These are phyloP conservation scores for Neodidymelliopsis sp. DNA, from an alignment of 2,329 filamentous ascomycete genomes.

Conservation along the genomic window DNA sequence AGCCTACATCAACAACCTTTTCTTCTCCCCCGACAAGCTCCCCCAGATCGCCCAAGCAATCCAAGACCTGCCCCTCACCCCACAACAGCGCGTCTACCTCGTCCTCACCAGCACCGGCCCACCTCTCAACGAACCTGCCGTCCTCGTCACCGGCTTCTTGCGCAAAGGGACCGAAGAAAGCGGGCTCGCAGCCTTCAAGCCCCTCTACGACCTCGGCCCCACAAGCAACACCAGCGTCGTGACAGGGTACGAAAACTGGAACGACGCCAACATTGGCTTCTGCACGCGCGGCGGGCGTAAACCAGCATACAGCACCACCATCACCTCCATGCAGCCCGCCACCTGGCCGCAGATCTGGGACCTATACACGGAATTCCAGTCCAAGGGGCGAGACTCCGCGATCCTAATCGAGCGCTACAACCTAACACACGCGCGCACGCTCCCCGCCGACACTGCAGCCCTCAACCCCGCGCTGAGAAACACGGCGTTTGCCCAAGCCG, in stretches of 20 bases:
- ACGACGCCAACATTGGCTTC: constrained; percentile 49
- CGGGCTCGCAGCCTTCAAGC: constrained; percentile 45
- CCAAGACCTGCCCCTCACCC: constrained; percentile 46
- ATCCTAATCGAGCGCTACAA: constrained; percentile 51
- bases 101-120: constrained; percentile 40
- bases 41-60: constrained; percentile 47
- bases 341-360: constrained; percentile 53
- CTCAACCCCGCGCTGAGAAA: constrained; percentile 41
- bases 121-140: constrained; percentile 27
- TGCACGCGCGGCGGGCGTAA: constrained; percentile 51
- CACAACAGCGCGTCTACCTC: constrained; percentile 48
- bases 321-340: constrained; percentile 45
- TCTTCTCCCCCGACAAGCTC: constrained; percentile 38
- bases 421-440: constrained; percentile 37
- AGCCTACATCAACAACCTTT: constrained; percentile 36
- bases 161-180: constrained; percentile 42
- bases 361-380: constrained; percentile 48
- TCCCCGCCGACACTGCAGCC: constrained; percentile 25
- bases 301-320: constrained; percentile 47
- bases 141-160: constrained; percentile 45
- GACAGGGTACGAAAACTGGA: constrained; percentile 50
- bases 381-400: constrained; percentile 41
- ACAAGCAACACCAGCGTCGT: constrained; percentile 29
- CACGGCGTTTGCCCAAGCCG: constrained; percentile 47
- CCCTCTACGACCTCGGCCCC: constrained; percentile 47